Evolutionary conservation across 2,329 filamentous ascomycete genomes (phyloP).

Genomic region (Trichoderma sp.): DNA sequence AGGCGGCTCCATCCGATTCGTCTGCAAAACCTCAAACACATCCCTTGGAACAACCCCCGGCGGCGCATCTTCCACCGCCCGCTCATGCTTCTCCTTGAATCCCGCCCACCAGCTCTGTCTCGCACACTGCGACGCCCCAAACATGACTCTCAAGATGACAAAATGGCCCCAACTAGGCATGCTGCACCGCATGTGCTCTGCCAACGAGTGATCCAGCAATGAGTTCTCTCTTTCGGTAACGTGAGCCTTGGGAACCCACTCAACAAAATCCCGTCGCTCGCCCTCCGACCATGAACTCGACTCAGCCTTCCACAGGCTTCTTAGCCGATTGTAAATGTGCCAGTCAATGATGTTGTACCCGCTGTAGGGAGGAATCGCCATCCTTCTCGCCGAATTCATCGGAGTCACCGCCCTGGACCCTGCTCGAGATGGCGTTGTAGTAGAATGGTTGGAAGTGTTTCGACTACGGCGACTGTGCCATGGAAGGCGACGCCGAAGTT

Average conservation of each 20-base stretch:
- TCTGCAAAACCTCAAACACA: background rate
- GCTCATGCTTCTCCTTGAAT: background rate
- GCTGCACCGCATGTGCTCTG: background rate
- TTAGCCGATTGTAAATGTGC: conserved; percentile 2
- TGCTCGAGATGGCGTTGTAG: background rate
- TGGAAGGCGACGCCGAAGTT: background rate
- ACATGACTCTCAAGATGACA: conserved; percentile 10
- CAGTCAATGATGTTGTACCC: conserved; percentile 11
- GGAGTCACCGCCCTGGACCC: background rate
- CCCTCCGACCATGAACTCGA: background rate
- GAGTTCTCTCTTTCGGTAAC: background rate
- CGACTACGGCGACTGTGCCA: background rate
- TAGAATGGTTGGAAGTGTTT: background rate
- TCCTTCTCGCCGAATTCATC: background rate
- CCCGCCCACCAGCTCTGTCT: conserved; percentile 4
- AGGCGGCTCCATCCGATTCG: background rate
- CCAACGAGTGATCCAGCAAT: background rate
- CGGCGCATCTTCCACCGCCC: background rate
- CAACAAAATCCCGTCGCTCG: background rate
- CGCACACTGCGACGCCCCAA: conserved; percentile 10
- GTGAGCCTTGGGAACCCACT: background rate
- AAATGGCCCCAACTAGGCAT: conserved; percentile 12
- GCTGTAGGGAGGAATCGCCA: background rate
- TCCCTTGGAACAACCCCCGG: conserved; percentile 7
- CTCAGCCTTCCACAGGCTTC: background rate